These are phyloP conservation scores for Laetiporus sulphureus DNA, from an alignment of 1,284 basidiomycete genomes.

Conservation along the genomic window DNA sequence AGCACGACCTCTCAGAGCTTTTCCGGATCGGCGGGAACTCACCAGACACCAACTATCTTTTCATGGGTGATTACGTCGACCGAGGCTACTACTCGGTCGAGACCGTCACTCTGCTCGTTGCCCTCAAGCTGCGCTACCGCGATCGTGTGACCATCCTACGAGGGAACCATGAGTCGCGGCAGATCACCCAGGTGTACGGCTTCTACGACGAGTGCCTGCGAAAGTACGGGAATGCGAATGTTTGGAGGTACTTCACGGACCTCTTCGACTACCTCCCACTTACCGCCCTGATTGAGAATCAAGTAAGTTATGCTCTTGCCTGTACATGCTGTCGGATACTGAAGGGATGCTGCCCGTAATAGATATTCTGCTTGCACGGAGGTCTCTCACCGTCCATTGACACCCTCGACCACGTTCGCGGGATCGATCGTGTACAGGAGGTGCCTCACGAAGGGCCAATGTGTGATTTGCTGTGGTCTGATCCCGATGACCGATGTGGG, in stretches of 20 bases:
- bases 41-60: slow-evolving; percentile 99
- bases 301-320: slow-evolving; percentile 56
- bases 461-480: slow-evolving; percentile 99
- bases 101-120: slow-evolving; percentile 97
- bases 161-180: slow-evolving; percentile 97
- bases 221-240: slow-evolving; percentile 99
- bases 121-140: slow-evolving; percentile 96
- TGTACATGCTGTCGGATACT: neutral
- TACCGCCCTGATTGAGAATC: slow-evolving; percentile 96
- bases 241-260: slow-evolving; percentile 99
- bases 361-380: slow-evolving; percentile 99
- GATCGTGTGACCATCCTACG: slow-evolving; percentile 98
- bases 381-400: slow-evolving; percentile 99
- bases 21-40: slow-evolving; percentile 99
- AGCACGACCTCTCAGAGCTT: slow-evolving; percentile 99
- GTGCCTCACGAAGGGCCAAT: slow-evolving; percentile 99
- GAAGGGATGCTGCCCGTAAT: slow-evolving; percentile 4
- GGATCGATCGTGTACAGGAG: slow-evolving; percentile 98
- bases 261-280: slow-evolving; percentile 97
- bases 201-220: slow-evolving; percentile 99
- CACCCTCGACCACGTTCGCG: slow-evolving; percentile 97
- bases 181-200: slow-evolving; percentile 99
- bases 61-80: slow-evolving; percentile 99
- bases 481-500: slow-evolving; percentile 98
- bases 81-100: slow-evolving; percentile 99